Evolutionary conservation across 208 protist genomes (phyloP), one percentile per base, ranked within the genome.

Genomic region (Wallacemonas rigidus): DNA sequence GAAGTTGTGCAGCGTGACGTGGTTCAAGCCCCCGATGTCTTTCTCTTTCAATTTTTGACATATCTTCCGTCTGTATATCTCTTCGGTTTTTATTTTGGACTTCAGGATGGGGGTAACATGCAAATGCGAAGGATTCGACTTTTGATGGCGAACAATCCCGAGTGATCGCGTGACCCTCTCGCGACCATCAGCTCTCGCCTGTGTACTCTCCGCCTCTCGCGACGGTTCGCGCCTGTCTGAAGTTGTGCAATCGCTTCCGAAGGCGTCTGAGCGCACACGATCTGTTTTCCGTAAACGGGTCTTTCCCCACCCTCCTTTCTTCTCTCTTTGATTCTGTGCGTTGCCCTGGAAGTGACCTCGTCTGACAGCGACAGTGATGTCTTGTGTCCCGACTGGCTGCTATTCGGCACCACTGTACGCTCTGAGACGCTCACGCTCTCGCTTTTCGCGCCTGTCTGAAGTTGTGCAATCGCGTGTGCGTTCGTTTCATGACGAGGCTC

Each of bases 211-310:
- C 26, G 26, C 26, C 26, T 26, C 26, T 26, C 26, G 26, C 26
- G 26, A n/a, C n/a, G 51, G 51, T 56, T 56, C 51, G 51, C 51
- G 51, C 51, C 51, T 56, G 51, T n/a, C 51, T 56, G 51, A 56
- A 56, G 51, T n/a, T 56, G 51, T 56, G 51, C 51, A 56, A 56
- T n/a, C 51, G 26, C 51, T 35, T 6, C 12, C 51, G 1, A 8
- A 14, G 47, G 7, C 11, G 14, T 14, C 11, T 36, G 51, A 56
- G 4, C 5, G 14, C 6, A 26, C 7, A 56, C n/a, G 14, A 9
- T 56, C 26, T 56, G 5, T 56, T 7, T 35, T 56, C 26, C 51
- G 14, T 26, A 26, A 26, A 26, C 26, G 26, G 26, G 26, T 26
- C 5, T 56, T 56, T 56, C 0, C 26, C 26, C n/a, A 7, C 51